Base-by-base conservation (phyloP, 441 rosid species). In the Euphorbia schlechtendalii region DNA sequence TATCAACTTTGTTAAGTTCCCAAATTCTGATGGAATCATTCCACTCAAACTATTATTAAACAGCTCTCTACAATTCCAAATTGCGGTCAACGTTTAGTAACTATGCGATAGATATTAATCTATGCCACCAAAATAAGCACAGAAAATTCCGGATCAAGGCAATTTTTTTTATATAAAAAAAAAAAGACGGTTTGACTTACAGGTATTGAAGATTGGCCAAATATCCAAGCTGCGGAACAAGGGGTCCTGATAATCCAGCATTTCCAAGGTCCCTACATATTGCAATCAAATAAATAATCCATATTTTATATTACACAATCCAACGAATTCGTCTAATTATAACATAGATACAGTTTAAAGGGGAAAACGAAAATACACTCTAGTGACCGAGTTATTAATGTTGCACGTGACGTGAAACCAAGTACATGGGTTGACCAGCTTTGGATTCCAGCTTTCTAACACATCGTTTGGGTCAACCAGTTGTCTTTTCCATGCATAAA, bases 211-310 rank as follows among this genome's bases (percentile, higher is more conserved):
- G 78, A 78, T 81, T 74, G 20, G 73, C 1, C 77, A 84, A 25
- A 4, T 0, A 28, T 49, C 79, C 84, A 41, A 80, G 84, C 73
- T 82, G 56, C 17, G 82, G 81, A 46, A 73, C 41, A 53, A 84
- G 76, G 0, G 74, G 70, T 56, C 86, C 86, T 27, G 79, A 68
- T 53, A 82, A 57, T 51, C 77, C 73, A 36, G 83, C 82, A 34
- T 53, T 8, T 1, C 84, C 86, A 11, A 82, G 83, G 72, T 82
- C 88, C 73, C 86, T 84, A 38, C n/a, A n/a, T n/a, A n/a, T n/a
- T n/a, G n/a, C 40, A 9, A 36, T 9, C 40, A 4, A 36, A 36
- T 36, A 36, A 3, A 36, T 36, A 36, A 36, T 9, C 4, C 9
- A 4, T 36, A 36, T 36, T 4, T 36, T 36, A 36, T 36, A 36